A percentile compares a stretch with the other conserved stretches of the same genome.
phyloP scores from a whole-genome alignment of 2,329 filamentous ascomycete genomes.

The Tolypocladium pustulatum region DNA sequence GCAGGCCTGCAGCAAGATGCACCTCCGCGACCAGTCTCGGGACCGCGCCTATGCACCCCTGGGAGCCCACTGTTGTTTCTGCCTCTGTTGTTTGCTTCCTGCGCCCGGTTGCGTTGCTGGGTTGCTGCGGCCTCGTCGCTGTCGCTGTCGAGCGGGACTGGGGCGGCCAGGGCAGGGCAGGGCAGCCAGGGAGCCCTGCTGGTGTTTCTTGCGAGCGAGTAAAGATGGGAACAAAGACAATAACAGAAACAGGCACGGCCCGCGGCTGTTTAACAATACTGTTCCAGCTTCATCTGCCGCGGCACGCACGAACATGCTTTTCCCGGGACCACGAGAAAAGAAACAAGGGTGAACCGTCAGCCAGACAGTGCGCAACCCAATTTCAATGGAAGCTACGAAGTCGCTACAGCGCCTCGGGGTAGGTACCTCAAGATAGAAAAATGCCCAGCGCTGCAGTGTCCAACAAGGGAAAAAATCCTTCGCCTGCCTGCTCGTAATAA shows the following conservation, averaged over 20 bases:
- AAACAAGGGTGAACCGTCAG: background rate
- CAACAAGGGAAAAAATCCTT: background rate
- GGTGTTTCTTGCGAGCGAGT: background rate
- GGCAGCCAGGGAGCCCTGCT: background rate
- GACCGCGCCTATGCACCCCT: background rate
- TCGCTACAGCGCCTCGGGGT: background rate
- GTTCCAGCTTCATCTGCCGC: background rate
- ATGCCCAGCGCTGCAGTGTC: background rate
- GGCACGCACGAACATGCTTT: background rate
- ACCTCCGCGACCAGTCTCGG: background rate
- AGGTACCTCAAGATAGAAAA: too few relatives aligned
- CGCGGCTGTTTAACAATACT: background rate
- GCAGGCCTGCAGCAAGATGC: background rate
- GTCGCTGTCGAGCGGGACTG: background rate
- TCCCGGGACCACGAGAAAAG: background rate
- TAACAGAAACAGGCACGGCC: background rate
- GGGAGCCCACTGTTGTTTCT: background rate
- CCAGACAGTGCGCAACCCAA: background rate
- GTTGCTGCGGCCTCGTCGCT: too few relatives aligned
- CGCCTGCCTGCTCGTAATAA: slow-evolving; percentile 1
- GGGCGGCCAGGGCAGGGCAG: too few relatives aligned
- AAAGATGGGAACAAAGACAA: background rate
- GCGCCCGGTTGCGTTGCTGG: background rate
- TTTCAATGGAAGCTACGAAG: background rate
- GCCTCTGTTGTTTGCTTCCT: background rate